Percentiles rank a stretch among this genome's conserved stretches.
These are phyloP conservation scores for Xylariaceae sp. DNA, from an alignment of 2,329 filamentous ascomycete species.

Conservation along the genomic window DNA sequence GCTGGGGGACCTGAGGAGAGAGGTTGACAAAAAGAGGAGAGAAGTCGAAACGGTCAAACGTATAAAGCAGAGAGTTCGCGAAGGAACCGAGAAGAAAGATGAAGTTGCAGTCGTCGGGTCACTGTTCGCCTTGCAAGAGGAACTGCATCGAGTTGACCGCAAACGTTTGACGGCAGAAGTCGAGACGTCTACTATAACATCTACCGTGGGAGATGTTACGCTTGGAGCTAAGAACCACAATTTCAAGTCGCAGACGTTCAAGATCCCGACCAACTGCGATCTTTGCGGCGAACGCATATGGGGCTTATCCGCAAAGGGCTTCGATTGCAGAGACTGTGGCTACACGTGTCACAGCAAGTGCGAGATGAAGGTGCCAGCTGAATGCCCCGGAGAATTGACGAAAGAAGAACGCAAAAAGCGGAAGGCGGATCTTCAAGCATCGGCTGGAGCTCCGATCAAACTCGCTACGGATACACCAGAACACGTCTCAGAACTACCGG, in stretches of 20 bases:
- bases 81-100: constrained; percentile 82
- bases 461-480: constrained; percentile 43
- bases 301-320: constrained; percentile 93
- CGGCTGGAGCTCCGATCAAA: constrained; percentile 58
- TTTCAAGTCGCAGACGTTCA: constrained; percentile 98
- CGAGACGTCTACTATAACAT: constrained; percentile 88
- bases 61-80: constrained; percentile 68
- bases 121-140: constrained; percentile 80
- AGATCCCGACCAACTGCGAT: constrained; percentile 98
- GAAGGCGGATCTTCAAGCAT: constrained; percentile 77
- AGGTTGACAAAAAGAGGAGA: constrained; percentile 77
- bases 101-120: constrained; percentile 78
- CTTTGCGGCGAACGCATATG: constrained; percentile 94
- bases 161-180: constrained; percentile 84
- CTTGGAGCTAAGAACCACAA: constrained; percentile 92
- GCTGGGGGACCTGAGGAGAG: constrained; percentile 70
- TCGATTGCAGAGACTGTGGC: constrained; percentile 92
- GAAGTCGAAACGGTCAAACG: constrained; percentile 77
- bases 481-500: constrained; percentile 58
- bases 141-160: constrained; percentile 76
- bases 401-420: constrained; percentile 96
- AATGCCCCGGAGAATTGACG: constrained; percentile 86
- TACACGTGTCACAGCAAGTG: constrained; percentile 99
- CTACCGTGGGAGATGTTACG: constrained; percentile 85
- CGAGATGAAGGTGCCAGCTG: constrained; percentile 95